Conservation (phyloP, 2,329 filamentous ascomycete species). For the Aureobasidium mangrovei region DNA sequence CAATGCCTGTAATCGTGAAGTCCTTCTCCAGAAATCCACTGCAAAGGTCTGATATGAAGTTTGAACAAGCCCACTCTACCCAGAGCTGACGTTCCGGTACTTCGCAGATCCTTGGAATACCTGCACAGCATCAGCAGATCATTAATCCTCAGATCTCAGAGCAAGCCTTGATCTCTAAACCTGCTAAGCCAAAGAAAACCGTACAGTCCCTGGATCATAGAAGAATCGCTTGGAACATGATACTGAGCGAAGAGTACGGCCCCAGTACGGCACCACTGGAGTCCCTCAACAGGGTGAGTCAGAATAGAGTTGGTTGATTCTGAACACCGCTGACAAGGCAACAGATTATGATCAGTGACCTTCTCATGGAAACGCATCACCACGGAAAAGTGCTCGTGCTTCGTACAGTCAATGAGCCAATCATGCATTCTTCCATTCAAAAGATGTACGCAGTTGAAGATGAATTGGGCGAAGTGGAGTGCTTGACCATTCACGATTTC, state of each 20-base stretch:
- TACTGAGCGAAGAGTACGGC: background rate
- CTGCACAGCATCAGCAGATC: background rate
- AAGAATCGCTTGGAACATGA: constrained; percentile 9
- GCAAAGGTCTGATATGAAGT: background rate
- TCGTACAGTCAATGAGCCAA: background rate
- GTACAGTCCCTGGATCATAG: background rate
- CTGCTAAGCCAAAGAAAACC: background rate
- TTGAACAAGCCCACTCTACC: too few species aligned
- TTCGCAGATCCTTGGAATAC: too few species aligned
- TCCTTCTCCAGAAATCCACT: background rate
- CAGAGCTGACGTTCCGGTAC: too few species aligned
- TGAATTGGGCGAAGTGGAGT: background rate
- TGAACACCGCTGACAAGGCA: background rate
- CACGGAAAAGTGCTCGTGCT: background rate
- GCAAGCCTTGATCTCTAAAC: background rate
- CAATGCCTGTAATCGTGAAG: background rate
- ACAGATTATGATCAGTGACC: background rate
- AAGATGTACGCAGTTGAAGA: constrained; percentile 4
- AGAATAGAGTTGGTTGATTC: too few species aligned
- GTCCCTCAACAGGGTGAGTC: background rate
- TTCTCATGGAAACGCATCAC: background rate
- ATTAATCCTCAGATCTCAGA: background rate
- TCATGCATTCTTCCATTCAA: background rate
- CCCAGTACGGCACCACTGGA: background rate
- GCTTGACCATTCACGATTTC: background rate